Percentiles rank a stretch among this genome's conserved stretches.
phyloP scores from a whole-genome alignment of 106 monocot species.

The Posidonia australis region DNA sequence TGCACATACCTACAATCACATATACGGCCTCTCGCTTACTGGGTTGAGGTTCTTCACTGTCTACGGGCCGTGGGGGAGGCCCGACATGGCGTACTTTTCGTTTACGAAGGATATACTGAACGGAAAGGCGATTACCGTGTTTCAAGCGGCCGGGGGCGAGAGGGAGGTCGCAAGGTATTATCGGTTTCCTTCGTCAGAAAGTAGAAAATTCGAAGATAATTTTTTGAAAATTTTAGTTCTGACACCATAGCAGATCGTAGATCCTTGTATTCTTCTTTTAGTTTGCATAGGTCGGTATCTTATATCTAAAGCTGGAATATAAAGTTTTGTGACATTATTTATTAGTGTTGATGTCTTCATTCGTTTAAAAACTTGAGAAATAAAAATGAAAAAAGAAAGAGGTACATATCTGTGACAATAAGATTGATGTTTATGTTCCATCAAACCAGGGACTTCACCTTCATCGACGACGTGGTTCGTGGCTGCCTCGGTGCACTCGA shows the following conservation, averaged over 20 bases:
- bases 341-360: not conserved
- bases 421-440: not conserved
- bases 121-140: slow-evolving; percentile 13
- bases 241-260: too few species aligned
- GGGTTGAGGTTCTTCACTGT: slow-evolving; percentile 7
- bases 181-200: not conserved
- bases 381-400: not conserved
- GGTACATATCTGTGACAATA: too few species aligned
- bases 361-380: too few species aligned
- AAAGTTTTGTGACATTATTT: too few species aligned
- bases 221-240: too few species aligned
- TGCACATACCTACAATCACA: slow-evolving; percentile 12
- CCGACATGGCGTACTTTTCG: slow-evolving; percentile 20
- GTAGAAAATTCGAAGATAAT: too few species aligned
- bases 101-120: slow-evolving; percentile 12
- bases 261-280: too few species aligned
- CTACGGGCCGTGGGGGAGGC: slow-evolving; percentile 14
- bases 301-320: too few species aligned
- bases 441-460: slow-evolving; percentile 9
- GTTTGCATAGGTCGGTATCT: too few species aligned
- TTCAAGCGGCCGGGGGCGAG: slow-evolving; percentile 4
- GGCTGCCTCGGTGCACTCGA: slow-evolving; percentile 11
- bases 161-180: slow-evolving; percentile 6
- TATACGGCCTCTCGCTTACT: slow-evolving; percentile 16
- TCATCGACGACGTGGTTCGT: slow-evolving; percentile 13